phyloP scores from a whole-genome alignment of 78 protist genomes.

The Protostelium mycophagum region DNA sequence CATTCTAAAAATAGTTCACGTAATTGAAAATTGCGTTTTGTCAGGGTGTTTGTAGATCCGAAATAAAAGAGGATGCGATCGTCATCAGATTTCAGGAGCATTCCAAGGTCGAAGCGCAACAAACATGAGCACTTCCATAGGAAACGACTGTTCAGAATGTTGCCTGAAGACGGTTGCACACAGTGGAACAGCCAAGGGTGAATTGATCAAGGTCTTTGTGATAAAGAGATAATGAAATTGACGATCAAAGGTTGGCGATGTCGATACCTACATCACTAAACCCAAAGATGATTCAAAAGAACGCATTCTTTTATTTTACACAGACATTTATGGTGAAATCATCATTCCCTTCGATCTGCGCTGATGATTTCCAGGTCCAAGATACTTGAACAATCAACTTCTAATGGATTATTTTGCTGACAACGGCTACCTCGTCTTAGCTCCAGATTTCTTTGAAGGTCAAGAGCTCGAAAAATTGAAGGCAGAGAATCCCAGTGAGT shows the following conservation, averaged over 20 bases:
- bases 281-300: neutral
- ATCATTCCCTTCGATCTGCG: too few relatives aligned
- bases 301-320: neutral
- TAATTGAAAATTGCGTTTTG: too few relatives aligned
- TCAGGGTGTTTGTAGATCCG: too few relatives aligned
- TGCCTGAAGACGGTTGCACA: neutral
- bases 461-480: neutral
- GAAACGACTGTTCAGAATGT: neutral
- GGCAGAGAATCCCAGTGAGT: too few relatives aligned
- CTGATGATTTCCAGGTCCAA: too few relatives aligned
- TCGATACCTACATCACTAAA: neutral
- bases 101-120: too few relatives aligned
- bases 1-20: too few relatives aligned
- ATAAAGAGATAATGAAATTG: neutral
- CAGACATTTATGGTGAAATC: neutral
- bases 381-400: neutral
- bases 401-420: neutral
- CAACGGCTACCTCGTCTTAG: neutral
- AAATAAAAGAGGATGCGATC: neutral
- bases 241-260: neutral
- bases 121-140: neutral
- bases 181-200: neutral
- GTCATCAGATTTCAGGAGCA: neutral
- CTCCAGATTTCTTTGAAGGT: neutral
- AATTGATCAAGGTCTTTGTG: neutral